Base-by-base conservation (phyloP, 768 basidiomycete species). In the Leucogyrophana mollusca region DNA sequence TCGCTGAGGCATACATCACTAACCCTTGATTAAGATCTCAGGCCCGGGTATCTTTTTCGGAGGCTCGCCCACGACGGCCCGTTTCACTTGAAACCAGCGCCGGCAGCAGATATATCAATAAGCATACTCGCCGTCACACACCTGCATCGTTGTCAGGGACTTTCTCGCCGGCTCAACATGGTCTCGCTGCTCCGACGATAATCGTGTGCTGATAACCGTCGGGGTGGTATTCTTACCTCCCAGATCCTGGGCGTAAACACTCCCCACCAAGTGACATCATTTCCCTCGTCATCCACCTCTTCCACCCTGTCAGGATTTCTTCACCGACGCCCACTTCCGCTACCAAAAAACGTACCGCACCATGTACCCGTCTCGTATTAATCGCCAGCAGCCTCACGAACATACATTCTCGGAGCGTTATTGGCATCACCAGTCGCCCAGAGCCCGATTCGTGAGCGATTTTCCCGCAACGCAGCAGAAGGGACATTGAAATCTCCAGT, bases 391-490 rank as follows among this genome's bases (percentile, higher is more conserved):
- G 34, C 49, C 45, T 13, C 44, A 60, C 17, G 54, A 56, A 2
- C 47, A 63, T 17, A 48, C 60, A 18, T 65, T 64, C 33, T 52
- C 60, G 13, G 58, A 59, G 16, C 49, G 64, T 37, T 67, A 61
- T 45, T 66, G 64, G 64, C 57, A 64, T 41, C 66, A 60, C 35
- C 64, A 67, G 34, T 37, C 64, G 10, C 57, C 59, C 24, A 58
- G 64, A 43, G 66, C 57, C 46, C 68, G 65, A 56, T 50, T 67
- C 33, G 64, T 66, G 44, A 51, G 64, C 32, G 30, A 20, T n/a
- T 20, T 9, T 18, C n/a, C 30, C 16, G 16, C 22, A 4, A 13
- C 18, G 6, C n/a, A 9, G 1, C 17, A 16, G 16, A 34, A 4
- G 16, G 22, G 34, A 4, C 30, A 24, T 32, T 33, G 38, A 18